Base-by-base conservation (phyloP, 164 flowering plant genomes). In the Amborella trichopoda region DNA sequence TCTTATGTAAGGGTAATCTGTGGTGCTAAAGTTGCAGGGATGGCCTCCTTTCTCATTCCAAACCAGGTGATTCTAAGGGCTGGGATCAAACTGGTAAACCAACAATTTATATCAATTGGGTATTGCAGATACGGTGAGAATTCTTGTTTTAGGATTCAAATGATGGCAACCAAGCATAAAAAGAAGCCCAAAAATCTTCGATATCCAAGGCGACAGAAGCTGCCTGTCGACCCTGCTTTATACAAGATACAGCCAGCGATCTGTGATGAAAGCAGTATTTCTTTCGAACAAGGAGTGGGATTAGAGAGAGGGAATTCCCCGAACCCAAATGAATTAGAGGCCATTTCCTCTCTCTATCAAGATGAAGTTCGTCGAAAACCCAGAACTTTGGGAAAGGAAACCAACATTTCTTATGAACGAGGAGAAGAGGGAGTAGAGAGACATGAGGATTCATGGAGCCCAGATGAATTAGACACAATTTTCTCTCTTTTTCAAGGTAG, bases 321-420 rank as follows among this genome's bases (percentile, higher is more conserved):
- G 41, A 38, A 22, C 13, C 4, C 62, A 8, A 89, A 81, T 48
- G 95, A 86, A 59, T 50, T 83, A 26, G 89, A 86, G 34, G 79
- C 93, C 25, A 83, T 91, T 36, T 72, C 93, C 3, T 81, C 98
- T 14, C 81, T 86, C 51, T 91, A 86, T 51, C 77, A 58, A 49
- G 85, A 85, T 5, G 75, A 95, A 54, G 62, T 87, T 6, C 86
- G 90, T 28, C 95, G 83, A 46, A 91, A 84, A 55, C 94, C 90
- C 5, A 82, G 90, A 25, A 82, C 66, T 19, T 53, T 74, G 52
- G 21, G 54, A 12, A 75, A 80, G 53, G 73, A n/a, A n/a, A n/a
- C n/a, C n/a, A n/a, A n/a, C n/a, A n/a, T n/a, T n/a, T n/a, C n/a
- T n/a, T n/a, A n/a, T n/a, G n/a, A n/a, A n/a, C n/a, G n/a, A n/a